Percentiles rank a stretch among this genome's conserved stretches.
These are phyloP conservation scores for Pseudozyma tsukubaensis DNA, from an alignment of 1,284 basidiomycete genomes.

Conservation along the genomic window DNA sequence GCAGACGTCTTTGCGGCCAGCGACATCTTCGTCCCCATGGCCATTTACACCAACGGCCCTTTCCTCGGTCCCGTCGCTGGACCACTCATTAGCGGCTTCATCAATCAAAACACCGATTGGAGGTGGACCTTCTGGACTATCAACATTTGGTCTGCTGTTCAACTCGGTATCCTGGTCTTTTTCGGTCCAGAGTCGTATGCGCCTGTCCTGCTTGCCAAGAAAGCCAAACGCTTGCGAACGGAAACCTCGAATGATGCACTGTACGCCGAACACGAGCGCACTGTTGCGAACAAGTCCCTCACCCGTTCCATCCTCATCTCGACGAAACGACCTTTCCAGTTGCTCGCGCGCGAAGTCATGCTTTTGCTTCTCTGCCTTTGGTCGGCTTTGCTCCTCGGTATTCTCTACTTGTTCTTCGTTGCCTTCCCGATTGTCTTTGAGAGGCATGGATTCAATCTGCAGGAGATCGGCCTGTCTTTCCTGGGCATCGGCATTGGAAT, in stretches of 20 bases:
- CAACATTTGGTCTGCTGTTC: conserved; percentile 57
- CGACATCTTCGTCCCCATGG: conserved; percentile 66
- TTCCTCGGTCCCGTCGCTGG: conserved; percentile 59
- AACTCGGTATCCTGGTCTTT: conserved; percentile 62
- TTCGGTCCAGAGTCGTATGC: conserved; percentile 68
- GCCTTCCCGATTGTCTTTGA: conserved; percentile 54
- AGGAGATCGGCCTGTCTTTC: conserved; percentile 49
- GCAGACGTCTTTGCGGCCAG: conserved; percentile 60
- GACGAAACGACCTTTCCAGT: conserved; percentile 30
- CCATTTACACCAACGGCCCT: conserved; percentile 67
- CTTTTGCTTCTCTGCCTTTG: conserved; percentile 40
- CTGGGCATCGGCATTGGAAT: conserved; percentile 54
- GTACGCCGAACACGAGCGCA: conserved; percentile 30
- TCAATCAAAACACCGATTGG: conserved; percentile 65
- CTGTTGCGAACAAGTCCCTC: conserved; percentile 30
- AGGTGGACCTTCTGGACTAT: conserved; percentile 66
- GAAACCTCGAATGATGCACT: conserved; percentile 62
- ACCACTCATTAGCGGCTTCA: conserved; percentile 57
- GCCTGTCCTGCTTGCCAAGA: conserved; percentile 59
- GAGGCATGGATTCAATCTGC: conserved; percentile 50
- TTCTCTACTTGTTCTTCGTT: conserved; percentile 57
- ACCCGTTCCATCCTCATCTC: conserved; percentile 25
- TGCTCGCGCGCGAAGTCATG: conserved; percentile 34
- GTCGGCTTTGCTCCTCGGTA: conserved; percentile 40
- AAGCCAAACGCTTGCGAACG: conserved; percentile 62